Evolutionary conservation across 108 stramenopile genomes (phyloP), one percentile per base, ranked within the genome.

Genomic region (Cylindrotheca closterium): DNA sequence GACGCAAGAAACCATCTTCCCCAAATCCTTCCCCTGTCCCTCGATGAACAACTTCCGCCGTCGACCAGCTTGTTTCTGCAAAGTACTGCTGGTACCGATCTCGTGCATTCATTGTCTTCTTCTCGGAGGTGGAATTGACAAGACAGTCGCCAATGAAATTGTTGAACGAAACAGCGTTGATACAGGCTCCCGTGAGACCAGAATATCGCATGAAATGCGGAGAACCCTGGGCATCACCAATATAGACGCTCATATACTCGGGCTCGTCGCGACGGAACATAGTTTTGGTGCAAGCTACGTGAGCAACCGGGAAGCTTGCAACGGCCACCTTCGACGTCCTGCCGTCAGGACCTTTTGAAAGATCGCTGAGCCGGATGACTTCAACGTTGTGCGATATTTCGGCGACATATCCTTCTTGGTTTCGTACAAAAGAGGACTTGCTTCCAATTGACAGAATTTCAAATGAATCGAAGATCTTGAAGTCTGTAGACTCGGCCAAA

Each of bases 161-260:
- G 30, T 77, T 65, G 56, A 77, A 70, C 45, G 52, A 46, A 50
- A 69, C 53, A 4, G 55, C 47, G 50, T 77, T 77, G 63, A 77
- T 58, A 51, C 68, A 65, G 5, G 68, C 68, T 28, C 75, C 75
- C 4, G 75, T 64, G 33, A 77, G 54, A 29, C 63, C 68, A 55
- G 58, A 60, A 47, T 70, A 77, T 5, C 68, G 62, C 75, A 77
- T 77, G 48, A 77, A 77, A 31, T 77, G 75, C 1, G 74, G 66
- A 23, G 74, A 63, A 1, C 67, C n/a, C 24, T 75, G 67, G 27
- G 50, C 74, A 45, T 75, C 67, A 26, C 74, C 74, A 37, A 75
- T n/a, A 45, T 61, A 68, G 28, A 67, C 74, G 42, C 63, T 50
- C 10, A 68, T 47, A 60, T 75, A 75, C n/a, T 67, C 74, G 2